These are phyloP conservation scores for Rhododendron mucronatum DNA, from an alignment of 148 eudicot genomes.

Conservation along the genomic window DNA sequence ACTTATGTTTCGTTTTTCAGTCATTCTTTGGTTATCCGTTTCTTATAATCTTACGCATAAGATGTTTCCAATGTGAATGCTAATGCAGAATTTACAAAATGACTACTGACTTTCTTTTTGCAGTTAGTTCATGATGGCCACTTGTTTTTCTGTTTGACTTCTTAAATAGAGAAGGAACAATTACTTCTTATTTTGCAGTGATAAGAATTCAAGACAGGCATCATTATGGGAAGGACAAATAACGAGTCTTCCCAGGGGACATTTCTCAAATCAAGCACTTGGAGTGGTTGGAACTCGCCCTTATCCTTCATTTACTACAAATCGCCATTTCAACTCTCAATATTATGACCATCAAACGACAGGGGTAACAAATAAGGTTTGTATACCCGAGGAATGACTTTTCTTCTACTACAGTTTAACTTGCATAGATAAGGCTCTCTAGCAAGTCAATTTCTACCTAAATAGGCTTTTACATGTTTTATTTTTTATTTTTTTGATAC, in stretches of 20 bases:
- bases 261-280: conserved; percentile 12
- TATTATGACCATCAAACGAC: conserved; percentile 12
- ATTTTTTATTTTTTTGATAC: not conserved
- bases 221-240: conserved; percentile 9
- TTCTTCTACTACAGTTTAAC: not conserved
- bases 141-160: not conserved
- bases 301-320: conserved; percentile 15
- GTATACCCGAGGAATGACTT: not conserved
- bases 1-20: not conserved
- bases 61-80: not conserved
- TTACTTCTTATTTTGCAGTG: conserved; percentile 24
- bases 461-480: not conserved
- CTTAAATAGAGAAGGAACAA: not conserved
- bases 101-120: not conserved
- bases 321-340: conserved; percentile 26
- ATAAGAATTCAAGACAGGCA: conserved; percentile 18
- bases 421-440: not conserved
- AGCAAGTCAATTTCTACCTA: not conserved
- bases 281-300: conserved; percentile 9
- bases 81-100: not conserved
- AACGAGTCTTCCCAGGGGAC: conserved; percentile 11
- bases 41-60: not conserved
- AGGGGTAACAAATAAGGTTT: conserved; percentile 21
- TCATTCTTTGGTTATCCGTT: not conserved
- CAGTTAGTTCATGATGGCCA: not conserved